Evolutionary conservation across 495 filamentous ascomycete species (phyloP), one percentile per base, ranked within the genome.

Genomic region (Extremus antarcticus): DNA sequence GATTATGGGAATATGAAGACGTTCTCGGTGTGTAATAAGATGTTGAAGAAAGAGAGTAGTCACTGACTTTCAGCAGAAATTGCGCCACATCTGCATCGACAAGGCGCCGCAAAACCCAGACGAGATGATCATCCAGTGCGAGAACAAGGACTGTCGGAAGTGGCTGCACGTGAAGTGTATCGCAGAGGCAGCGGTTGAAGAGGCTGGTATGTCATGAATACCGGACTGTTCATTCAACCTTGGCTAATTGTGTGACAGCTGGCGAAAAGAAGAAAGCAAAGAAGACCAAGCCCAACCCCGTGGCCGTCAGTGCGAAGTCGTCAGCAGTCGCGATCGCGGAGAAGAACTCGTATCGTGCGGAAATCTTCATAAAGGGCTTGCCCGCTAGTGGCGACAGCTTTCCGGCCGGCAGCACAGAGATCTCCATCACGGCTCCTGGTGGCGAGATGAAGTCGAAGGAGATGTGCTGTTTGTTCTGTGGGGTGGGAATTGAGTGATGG

Each of bases 101-200:
- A 22, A 50, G 2, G 17, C 15, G 9, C 63, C 63, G 8, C 50
- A 57, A 16, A 65, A 63, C 47, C 63, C 63, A 16, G 63, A 65
- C 55, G 43, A 56, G 25, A 46, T 61, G 47, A 57, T 65, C 19
- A 20, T 65, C 3, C 54, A 61, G 43, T 65, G 63, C 43, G 40
- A 25, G 7, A 55, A 53, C 38, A 25, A 17, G 13, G 55, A 57
- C 15, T 65, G 63, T 53, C 24, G 57, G 16, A 55, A 55, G 25
- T 65, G 63, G 63, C 25, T 61, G 41, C 63, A 65, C 40, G 25
- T 55, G 19, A 53, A 49, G n/a, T 65, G 63, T 47, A 55, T 65
- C 24, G 55, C 41, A 22, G 51, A 63, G 13, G 43, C 53, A 15
- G 63, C 60, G 13, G 51, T 60, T 4, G 7, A 61, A 41, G 45